Percentiles rank a stretch among this genome's conserved stretches.
phyloP scores from a whole-genome alignment of 345 rosid species.

The Dipteronia dyeriana region DNA sequence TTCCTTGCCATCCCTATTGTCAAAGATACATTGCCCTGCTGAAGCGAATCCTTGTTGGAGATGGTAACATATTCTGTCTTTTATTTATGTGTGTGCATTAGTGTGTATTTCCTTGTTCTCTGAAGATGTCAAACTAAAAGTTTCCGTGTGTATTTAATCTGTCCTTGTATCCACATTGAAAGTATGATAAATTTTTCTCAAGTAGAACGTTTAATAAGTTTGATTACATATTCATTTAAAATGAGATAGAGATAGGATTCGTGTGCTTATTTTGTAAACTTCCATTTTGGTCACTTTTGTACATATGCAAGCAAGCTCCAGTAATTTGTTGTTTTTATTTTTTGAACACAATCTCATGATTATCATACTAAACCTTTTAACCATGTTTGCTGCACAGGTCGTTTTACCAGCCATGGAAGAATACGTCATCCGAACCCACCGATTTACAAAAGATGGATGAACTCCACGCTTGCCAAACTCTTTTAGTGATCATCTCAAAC shows the following conservation, averaged over 20 bases:
- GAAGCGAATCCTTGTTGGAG: conserved; percentile 82
- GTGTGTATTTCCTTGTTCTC: background rate
- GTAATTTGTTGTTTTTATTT: background rate
- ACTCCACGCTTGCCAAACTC: conserved; percentile 62
- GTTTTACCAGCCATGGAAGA: conserved; percentile 66
- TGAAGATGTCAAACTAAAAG: background rate
- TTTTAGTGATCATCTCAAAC: conserved; percentile 43
- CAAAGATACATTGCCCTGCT: conserved; percentile 57
- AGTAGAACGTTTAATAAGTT: background rate
- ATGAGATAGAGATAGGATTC: background rate
- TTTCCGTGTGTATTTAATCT: background rate
- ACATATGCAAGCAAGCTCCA: background rate
- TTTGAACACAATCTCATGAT: background rate
- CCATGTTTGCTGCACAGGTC: conserved; percentile 52
- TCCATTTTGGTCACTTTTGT: background rate
- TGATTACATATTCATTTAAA: background rate
- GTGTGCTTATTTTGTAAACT: background rate
- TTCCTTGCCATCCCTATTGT: conserved; percentile 33
- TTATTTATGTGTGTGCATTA: background rate
- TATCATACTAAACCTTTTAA: background rate
- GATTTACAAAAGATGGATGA: conserved; percentile 55
- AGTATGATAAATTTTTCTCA: background rate
- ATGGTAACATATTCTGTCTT: conserved; percentile 53
- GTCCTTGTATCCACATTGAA: background rate
- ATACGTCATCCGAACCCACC: conserved; percentile 41